These are phyloP conservation scores for Boletus fagicola DNA, from an alignment of 768 basidiomycete genomes.

Conservation along the genomic window DNA sequence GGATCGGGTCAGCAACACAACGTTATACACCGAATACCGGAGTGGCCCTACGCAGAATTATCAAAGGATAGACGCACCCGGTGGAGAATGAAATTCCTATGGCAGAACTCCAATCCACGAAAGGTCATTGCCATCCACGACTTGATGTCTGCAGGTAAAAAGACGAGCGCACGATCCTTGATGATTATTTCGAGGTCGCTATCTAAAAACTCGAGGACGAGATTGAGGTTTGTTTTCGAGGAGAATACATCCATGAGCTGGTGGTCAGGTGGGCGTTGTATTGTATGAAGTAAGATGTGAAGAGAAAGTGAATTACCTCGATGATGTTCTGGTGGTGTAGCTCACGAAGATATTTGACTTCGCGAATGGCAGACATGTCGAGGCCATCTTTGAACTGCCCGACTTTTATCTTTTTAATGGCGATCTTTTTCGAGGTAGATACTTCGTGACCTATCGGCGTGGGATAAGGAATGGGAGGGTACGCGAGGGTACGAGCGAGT, in stretches of 20 bases:
- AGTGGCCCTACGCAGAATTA: slow-evolving; percentile 11
- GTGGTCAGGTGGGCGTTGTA: neutral
- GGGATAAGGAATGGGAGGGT: slow-evolving; percentile 5
- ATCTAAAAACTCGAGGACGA: slow-evolving; percentile 95
- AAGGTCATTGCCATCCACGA: slow-evolving; percentile 99
- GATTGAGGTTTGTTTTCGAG: slow-evolving; percentile 92
- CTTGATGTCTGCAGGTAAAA: slow-evolving; percentile 94
- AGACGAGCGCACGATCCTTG: slow-evolving; percentile 88
- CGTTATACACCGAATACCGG: neutral
- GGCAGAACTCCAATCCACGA: slow-evolving; percentile 97
- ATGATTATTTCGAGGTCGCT: slow-evolving; percentile 97
- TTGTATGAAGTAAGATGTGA: neutral
- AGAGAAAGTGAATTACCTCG: slow-evolving; percentile 50
- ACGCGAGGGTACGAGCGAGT: neutral
- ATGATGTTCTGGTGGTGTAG: slow-evolving; percentile 94
- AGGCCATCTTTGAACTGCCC: slow-evolving; percentile 97
- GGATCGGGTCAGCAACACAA: slow-evolving; percentile 12
- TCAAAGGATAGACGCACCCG: slow-evolving; percentile 54
- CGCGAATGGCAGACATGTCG: slow-evolving; percentile 98
- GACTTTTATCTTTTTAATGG: slow-evolving; percentile 98
- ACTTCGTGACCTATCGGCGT: slow-evolving; percentile 61
- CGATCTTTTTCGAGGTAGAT: slow-evolving; percentile 77
- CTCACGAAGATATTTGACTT: slow-evolving; percentile 96
- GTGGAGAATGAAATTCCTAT: slow-evolving; percentile 91
- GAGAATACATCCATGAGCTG: slow-evolving; percentile 97